Evolutionary conservation across 352 stramenopile species (phyloP).

Genomic region (Phytophthora colocasiae): DNA sequence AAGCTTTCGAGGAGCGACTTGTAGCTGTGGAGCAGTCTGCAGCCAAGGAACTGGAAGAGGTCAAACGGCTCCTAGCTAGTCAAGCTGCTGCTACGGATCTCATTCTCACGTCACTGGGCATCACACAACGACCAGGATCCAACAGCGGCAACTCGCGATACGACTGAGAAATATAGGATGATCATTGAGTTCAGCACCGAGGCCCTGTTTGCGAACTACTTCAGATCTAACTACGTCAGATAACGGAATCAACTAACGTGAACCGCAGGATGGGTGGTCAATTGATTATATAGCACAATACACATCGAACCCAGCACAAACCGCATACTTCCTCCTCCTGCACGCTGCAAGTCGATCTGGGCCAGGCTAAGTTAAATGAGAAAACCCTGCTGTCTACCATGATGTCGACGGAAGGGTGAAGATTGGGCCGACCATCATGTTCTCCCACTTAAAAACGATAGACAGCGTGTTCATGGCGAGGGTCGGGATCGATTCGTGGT

Average conservation of each 20-base stretch:
- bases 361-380: slow-evolving; percentile 26
- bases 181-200: too few relatives aligned
- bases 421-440: slow-evolving; percentile 61
- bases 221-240: background rate
- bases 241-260: too few relatives aligned
- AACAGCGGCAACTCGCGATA: slow-evolving; percentile 23
- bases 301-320: slow-evolving; percentile 21
- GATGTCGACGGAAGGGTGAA: slow-evolving; percentile 55
- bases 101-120: slow-evolving; percentile 60
- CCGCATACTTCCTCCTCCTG: slow-evolving; percentile 8
- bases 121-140: slow-evolving; percentile 31
- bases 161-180: slow-evolving; percentile 12
- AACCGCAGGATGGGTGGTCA: background rate
- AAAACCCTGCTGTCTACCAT: slow-evolving; percentile 21
- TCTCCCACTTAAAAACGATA: slow-evolving; percentile 72
- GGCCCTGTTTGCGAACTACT: background rate
- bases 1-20: slow-evolving; percentile 67
- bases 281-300: slow-evolving; percentile 40
- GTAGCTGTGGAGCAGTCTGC: slow-evolving; percentile 53
- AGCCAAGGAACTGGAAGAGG: slow-evolving; percentile 48
- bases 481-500: slow-evolving; percentile 47
- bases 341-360: slow-evolving; percentile 13
- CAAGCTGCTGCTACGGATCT: slow-evolving; percentile 57
- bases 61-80: slow-evolving; percentile 51
- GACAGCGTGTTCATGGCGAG: slow-evolving; percentile 76